Base-by-base conservation (phyloP, 768 basidiomycete genomes). In the Russula foetens region DNA sequence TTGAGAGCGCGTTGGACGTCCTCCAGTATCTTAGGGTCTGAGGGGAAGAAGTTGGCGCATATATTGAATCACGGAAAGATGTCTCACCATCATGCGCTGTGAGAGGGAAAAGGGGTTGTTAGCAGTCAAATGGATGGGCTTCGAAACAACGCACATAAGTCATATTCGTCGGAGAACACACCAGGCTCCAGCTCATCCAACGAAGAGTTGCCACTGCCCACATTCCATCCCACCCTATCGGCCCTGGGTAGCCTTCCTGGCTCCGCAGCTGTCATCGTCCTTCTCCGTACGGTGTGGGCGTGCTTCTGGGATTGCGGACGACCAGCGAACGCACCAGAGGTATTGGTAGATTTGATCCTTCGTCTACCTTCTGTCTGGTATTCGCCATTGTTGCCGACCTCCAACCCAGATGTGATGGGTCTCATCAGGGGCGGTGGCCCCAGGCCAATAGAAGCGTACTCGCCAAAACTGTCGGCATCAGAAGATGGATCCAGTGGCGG, bases 21-120 rank as follows among this genome's bases (percentile, higher is more conserved):
- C 69, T 86, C 88, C 55, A 91, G 70, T 63, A 92, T 85, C 65
- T 79, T 79, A n/a, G 89, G 86, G 74, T 92, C 89, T 92, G 67
- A 31, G 46, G 52, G 33, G 23, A 31, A 41, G 64, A 58, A 31
- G 48, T 63, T 56, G 35, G 60, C 66, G 55, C 71, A 41, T 35
- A 19, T 53, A 54, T 29, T 15, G 11, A 19, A 35, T 28, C 21
- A 45, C n/a, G 5, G 15, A n/a, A 11, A 55, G 28, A n/a, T 38
- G 46, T 12, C 76, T 75, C 78, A 79, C 88, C 88, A 82, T 90
- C 88, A 48, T 86, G 86, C 53, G 88, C 88, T 90, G 63, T 19
- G 66, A 46, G 69, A 28, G 65, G 56, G 23, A 57, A 56, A 60
- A 46, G 54, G 46, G 44, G n/a, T 51, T 28, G 57, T 28, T 29